Evolutionary conservation across 805 yeast genomes (phyloP).

Genomic region (Metschnikowia reukaufii): DNA sequence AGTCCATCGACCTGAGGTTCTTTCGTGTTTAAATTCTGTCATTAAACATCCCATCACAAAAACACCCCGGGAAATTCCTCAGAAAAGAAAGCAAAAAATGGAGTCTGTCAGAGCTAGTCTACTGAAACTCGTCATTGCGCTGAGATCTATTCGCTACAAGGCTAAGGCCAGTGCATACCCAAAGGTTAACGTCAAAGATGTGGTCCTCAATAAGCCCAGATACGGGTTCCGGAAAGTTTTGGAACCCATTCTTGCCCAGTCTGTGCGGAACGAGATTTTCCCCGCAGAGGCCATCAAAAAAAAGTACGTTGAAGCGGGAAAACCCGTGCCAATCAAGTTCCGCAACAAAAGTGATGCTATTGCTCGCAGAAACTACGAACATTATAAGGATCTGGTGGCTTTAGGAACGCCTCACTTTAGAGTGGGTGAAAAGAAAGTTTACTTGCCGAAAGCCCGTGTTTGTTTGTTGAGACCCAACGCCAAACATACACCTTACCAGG

Average conservation of each 20-base stretch:
- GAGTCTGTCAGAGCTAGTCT: conserved; percentile 7
- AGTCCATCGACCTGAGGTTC: too few relatives aligned
- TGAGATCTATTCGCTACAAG: conserved; percentile 30
- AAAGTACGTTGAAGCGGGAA: conserved; percentile 36
- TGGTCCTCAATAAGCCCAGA: conserved; percentile 37
- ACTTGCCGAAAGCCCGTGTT: conserved; percentile 83
- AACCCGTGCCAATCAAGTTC: conserved; percentile 44
- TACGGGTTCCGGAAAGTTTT: conserved; percentile 41
- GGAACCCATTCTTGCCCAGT: conserved; percentile 39
- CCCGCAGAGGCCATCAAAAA: conserved; percentile 37
- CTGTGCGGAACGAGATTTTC: conserved; percentile 41
- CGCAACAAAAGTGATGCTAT: conserved; percentile 34
- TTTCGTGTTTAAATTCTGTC: too few relatives aligned
- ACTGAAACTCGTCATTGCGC: conserved; percentile 10
- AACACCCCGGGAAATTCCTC: too few relatives aligned
- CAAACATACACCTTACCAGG: conserved; percentile 96
- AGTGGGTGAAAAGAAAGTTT: conserved; percentile 73
- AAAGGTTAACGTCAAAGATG: conserved; percentile 39
- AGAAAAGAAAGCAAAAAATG: not conserved
- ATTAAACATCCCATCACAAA: too few relatives aligned
- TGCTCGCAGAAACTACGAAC: conserved; percentile 39
- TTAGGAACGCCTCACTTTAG: conserved; percentile 75
- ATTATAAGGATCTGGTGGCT: conserved; percentile 51
- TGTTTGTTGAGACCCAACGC: conserved; percentile 87
- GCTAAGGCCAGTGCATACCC: conserved; percentile 37